Conservation (phyloP, 2,329 filamentous ascomycete genomes). For the Fusarium foetens region DNA sequence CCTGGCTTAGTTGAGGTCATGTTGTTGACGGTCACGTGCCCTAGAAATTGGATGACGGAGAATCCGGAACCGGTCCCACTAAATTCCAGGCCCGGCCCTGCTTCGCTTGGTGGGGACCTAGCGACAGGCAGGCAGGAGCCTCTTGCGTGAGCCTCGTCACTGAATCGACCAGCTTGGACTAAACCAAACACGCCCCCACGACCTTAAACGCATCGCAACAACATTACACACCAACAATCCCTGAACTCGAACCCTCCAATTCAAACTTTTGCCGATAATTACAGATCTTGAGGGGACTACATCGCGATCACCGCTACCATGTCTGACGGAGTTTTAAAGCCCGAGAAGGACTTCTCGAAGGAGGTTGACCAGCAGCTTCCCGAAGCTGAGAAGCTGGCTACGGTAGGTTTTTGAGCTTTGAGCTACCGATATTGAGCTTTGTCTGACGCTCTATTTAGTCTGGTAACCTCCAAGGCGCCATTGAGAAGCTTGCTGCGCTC, state of each 20-base stretch:
- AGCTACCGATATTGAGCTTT: background rate
- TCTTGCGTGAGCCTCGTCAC: constrained; percentile 52
- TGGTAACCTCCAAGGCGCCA: constrained; percentile 80
- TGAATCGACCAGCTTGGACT: constrained; percentile 44
- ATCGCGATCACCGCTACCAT: constrained; percentile 58
- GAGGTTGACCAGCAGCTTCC: constrained; percentile 92
- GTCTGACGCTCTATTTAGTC: constrained; percentile 55
- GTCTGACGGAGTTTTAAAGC: constrained; percentile 86
- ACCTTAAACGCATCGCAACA: constrained; percentile 36
- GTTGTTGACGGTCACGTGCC: constrained; percentile 21
- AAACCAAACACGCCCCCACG: constrained; percentile 41
- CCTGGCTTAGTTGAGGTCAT: background rate
- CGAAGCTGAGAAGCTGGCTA: constrained; percentile 88
- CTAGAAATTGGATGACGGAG: background rate
- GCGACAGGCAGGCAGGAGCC: constrained; percentile 52
- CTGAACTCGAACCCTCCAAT: background rate
- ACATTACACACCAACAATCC: constrained; percentile 28
- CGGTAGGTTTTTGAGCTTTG: constrained; percentile 66
- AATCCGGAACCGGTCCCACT: constrained; percentile 35
- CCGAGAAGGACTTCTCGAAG: constrained; percentile 99
- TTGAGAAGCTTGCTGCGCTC: constrained; percentile 90
- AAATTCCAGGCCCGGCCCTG: constrained; percentile 36
- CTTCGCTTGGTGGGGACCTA: constrained; percentile 30
- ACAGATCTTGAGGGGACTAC: constrained; percentile 10
- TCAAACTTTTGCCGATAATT: background rate